Percentiles rank a stretch among this genome's conserved stretches.
These are phyloP conservation scores for Vigna hirtella DNA, from an alignment of 306 rosid species.

Conservation along the genomic window DNA sequence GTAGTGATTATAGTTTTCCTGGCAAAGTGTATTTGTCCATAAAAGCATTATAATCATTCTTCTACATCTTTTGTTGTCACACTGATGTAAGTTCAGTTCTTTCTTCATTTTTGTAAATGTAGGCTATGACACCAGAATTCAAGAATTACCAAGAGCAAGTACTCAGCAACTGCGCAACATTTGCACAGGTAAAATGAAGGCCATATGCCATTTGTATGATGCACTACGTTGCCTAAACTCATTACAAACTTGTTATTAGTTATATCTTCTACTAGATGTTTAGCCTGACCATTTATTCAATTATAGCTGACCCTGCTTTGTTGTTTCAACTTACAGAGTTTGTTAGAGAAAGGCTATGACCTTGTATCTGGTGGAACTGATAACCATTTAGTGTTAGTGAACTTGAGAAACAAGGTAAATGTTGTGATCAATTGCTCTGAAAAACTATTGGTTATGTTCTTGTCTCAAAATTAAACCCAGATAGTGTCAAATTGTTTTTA, in stretches of 20 bases:
- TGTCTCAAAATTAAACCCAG: constrained; percentile 18
- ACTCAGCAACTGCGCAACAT: constrained; percentile 71
- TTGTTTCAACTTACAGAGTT: constrained; percentile 69
- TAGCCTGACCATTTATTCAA: constrained; percentile 29
- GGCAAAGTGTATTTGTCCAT: constrained; percentile 34
- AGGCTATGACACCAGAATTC: constrained; percentile 88
- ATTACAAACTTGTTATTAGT: constrained; percentile 23
- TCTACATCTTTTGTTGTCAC: constrained; percentile 38
- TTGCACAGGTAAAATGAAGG: constrained; percentile 69
- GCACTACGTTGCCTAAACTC: not conserved
- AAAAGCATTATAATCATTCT: constrained; percentile 31
- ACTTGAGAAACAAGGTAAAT: constrained; percentile 84
- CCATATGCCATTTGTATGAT: not conserved
- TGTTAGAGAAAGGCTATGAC: constrained; percentile 81
- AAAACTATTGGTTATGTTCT: constrained; percentile 26
- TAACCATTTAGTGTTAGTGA: constrained; percentile 87
- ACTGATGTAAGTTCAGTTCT: constrained; percentile 40
- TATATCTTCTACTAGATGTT: constrained; percentile 29
- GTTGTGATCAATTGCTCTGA: constrained; percentile 40
- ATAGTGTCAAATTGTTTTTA: constrained; percentile 27
- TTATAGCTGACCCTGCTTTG: constrained; percentile 42
- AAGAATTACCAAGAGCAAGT: constrained; percentile 92
- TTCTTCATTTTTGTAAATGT: constrained; percentile 45
- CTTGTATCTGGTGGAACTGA: constrained; percentile 98
- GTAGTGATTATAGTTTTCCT: constrained; percentile 15